Percentiles rank a stretch among this genome's conserved stretches.
phyloP scores from a whole-genome alignment of 169 alveolate species.

The Besnoitia besnoiti region DNA sequence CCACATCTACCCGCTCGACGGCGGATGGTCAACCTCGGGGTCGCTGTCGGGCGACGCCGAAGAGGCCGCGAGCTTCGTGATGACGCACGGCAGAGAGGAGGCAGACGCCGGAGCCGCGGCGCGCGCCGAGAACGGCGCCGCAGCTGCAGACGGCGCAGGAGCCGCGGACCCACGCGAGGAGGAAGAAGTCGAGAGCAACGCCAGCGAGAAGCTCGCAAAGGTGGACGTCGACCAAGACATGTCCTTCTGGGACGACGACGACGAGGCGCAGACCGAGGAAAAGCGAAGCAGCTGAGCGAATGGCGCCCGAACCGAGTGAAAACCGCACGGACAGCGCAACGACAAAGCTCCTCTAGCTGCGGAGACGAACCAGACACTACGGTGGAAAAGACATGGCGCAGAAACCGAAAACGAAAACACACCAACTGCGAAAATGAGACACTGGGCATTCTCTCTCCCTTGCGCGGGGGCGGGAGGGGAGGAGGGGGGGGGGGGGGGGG shows the following conservation, averaged over 20 bases:
- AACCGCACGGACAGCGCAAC: too few species aligned
- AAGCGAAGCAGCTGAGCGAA: neutral
- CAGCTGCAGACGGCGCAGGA: neutral
- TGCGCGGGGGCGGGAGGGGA: too few species aligned
- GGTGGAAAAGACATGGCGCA: neutral
- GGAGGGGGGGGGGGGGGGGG: neutral
- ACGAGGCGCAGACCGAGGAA: neutral
- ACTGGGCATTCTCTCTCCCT: too few species aligned
- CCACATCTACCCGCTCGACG: constrained; percentile 11
- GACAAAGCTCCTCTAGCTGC: too few species aligned
- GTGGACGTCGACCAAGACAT: neutral
- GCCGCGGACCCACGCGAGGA: neutral
- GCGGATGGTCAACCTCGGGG: neutral
- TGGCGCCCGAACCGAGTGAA: neutral
- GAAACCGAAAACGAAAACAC: too few species aligned
- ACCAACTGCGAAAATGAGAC: neutral
- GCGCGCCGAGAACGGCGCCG: neutral
- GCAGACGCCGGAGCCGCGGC: neutral
- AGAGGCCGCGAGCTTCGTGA: neutral
- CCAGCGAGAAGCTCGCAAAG: neutral
- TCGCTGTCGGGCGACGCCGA: neutral
- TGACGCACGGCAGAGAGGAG: neutral
- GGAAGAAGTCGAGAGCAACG: neutral
- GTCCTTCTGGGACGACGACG: neutral
- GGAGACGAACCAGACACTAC: neutral